Base-by-base conservation (phyloP, 2,329 filamentous ascomycete species). In the Ascochyta lentis region DNA sequence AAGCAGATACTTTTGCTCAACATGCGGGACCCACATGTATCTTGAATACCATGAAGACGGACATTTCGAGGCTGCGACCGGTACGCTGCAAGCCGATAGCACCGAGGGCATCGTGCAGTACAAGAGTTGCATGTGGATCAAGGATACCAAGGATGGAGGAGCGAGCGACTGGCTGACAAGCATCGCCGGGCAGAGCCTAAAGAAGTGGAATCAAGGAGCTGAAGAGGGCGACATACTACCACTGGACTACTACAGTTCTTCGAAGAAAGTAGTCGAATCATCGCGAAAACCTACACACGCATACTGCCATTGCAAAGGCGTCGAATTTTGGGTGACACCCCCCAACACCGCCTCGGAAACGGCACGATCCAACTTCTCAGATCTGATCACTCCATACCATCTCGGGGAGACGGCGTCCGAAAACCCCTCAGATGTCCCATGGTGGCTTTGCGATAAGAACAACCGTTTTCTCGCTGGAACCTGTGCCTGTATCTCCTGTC, bases 141-240 rank as follows among this genome's bases (percentile, higher is more conserved):
- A 71, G 1, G 81, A 84, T 49, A 84, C 83, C 0, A 33, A 72
- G 0, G 83, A 86, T 63, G 83, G 83, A 1, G 83, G 84, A 0
- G 76, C 81, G 0, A 77, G 77, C 9, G 61, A 75, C 1, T 85
- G 80, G 78, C 65, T 83, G 15, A 72, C 69, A 6, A 72, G 77
- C 15, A 54, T 68, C 6, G 64, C 71, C 24, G 71, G 67, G 3
- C 75, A 48, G 16, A 16, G 27, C 7, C 40, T 71, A 9, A 22
- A 53, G 22, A 56, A 61, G 23, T 70, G 60, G 50, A 45, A 46
- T 3, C 54, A 56, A 52, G 64, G 62, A 13, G 48, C 58, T 65
- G 38, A 66, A 24, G 22, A 35, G 15, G 42, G 42, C 37, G 37
- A 35, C 12, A 15, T 27, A 22, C 7, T 52, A 10, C 19, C 34